Evolutionary conservation across 2,329 filamentous ascomycete genomes (phyloP).

Genomic region (Pyrenophora graminea): DNA sequence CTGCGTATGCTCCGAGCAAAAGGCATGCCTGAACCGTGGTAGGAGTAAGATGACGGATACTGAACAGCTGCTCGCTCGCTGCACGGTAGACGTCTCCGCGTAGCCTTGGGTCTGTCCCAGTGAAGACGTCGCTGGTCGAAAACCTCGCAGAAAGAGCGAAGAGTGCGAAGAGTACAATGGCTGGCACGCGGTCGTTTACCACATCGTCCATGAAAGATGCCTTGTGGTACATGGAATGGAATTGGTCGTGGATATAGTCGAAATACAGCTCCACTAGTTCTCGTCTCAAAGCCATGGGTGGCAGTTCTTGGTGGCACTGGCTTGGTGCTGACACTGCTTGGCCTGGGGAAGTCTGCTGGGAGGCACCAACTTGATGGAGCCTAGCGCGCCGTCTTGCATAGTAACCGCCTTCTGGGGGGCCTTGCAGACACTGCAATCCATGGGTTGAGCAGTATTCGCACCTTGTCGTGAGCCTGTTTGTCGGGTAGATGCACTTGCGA

Average conservation of each 20-base stretch:
- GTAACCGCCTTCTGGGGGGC: conserved; percentile 30
- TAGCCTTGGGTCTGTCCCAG: conserved; percentile 19
- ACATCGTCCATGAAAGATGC: conserved; percentile 27
- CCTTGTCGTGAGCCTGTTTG: conserved; percentile 13
- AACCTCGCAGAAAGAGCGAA: conserved; percentile 29
- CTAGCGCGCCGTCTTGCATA: conserved; percentile 28
- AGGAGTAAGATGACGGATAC: conserved; percentile 22
- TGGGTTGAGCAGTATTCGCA: conserved; percentile 29
- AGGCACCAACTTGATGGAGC: conserved; percentile 13
- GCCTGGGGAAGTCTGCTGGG: conserved; percentile 3
- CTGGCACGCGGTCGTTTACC: conserved; percentile 18
- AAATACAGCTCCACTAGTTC: conserved; percentile 28
- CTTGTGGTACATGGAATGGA: conserved; percentile 31
- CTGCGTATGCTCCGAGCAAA: conserved; percentile 28
- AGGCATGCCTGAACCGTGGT: conserved; percentile 27
- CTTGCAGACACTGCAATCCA: conserved; percentile 25
- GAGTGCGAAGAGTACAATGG: conserved; percentile 25
- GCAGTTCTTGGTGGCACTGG: conserved; percentile 14
- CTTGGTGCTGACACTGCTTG: conserved; percentile 10
- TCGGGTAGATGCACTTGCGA: conserved; percentile 29
- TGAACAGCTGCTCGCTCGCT: conserved; percentile 24
- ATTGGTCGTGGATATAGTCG: conserved; percentile 33
- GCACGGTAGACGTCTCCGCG: conserved; percentile 23
- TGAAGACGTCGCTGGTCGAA: conserved; percentile 20
- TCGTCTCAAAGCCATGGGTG: conserved; percentile 19